Percentiles rank a stretch among this genome's conserved stretches.
These are phyloP conservation scores for Podospora comata DNA, from an alignment of 495 filamentous ascomycete species.

Conservation along the genomic window DNA sequence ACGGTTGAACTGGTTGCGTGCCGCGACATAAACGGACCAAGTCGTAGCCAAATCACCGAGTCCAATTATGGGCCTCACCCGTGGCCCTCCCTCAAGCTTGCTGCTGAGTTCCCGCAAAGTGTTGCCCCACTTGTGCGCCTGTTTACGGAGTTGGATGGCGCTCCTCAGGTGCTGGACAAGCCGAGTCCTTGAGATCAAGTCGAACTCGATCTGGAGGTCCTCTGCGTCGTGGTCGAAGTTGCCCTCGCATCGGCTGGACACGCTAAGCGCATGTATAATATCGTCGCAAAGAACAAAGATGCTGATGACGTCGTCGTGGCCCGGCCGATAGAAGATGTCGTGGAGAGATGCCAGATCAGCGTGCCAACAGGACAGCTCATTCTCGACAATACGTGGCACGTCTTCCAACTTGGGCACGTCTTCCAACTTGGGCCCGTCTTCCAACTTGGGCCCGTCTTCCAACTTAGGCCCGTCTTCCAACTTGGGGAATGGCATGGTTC, in stretches of 20 bases:
- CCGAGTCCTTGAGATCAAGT: not conserved
- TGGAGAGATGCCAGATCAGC: not conserved
- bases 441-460: too few species aligned
- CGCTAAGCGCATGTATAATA: not conserved
- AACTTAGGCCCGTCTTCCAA: too few species aligned
- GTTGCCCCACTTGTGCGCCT: not conserved
- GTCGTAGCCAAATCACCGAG: not conserved
- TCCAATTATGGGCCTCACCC: not conserved
- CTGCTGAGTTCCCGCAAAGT: not conserved
- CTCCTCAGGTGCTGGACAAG: not conserved
- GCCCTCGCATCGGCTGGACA: not conserved
- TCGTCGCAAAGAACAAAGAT: not conserved
- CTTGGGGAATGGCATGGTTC: too few species aligned
- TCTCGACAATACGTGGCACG: too few species aligned
- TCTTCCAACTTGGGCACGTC: too few species aligned
- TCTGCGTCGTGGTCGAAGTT: not conserved
- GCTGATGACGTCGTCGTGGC: not conserved
- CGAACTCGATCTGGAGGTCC: not conserved
- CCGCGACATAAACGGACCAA: not conserved
- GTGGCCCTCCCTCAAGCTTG: not conserved
- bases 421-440: too few species aligned
- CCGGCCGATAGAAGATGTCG: not conserved
- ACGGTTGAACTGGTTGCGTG: not conserved
- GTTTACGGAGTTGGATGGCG: not conserved
- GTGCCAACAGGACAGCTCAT: not conserved